A percentile compares a stretch with the other conserved stretches of the same genome.
phyloP scores from a whole-genome alignment of 2,329 filamentous ascomycete species.

The Scorias spongiosa region DNA sequence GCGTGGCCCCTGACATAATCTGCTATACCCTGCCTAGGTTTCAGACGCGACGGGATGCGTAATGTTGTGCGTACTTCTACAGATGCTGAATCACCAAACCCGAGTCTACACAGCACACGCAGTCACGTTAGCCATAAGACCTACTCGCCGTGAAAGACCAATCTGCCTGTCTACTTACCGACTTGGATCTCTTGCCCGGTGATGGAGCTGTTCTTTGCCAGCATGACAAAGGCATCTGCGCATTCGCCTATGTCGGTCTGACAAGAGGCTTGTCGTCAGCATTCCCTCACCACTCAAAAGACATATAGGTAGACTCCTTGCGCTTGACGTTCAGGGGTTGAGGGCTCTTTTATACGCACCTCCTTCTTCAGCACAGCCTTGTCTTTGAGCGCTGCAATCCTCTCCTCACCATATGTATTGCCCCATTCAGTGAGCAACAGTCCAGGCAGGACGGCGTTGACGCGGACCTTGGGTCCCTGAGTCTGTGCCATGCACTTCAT shows the following conservation, averaged over 20 bases:
- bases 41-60: too few species aligned
- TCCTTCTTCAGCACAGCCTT: slow-evolving; percentile 44
- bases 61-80: not conserved
- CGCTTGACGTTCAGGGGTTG: too few species aligned
- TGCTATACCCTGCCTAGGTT: too few species aligned
- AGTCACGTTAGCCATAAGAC: too few species aligned
- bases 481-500: slow-evolving; percentile 49
- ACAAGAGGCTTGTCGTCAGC: slow-evolving; percentile 1
- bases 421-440: slow-evolving; percentile 55
- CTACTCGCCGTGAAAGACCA: too few species aligned
- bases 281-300: not conserved
- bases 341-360: slow-evolving; percentile 21
- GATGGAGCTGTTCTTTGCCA: slow-evolving; percentile 39
- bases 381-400: slow-evolving; percentile 38
- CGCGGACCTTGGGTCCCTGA: slow-evolving; percentile 45
- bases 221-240: slow-evolving; percentile 39
- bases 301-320: too few species aligned
- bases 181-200: slow-evolving; percentile 32
- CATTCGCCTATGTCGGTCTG: slow-evolving; percentile 38
- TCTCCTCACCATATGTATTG: slow-evolving; percentile 32
- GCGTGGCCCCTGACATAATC: too few species aligned
- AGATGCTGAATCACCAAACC: not conserved
- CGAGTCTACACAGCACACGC: not conserved
- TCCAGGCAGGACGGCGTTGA: slow-evolving; percentile 51
- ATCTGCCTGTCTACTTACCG: slow-evolving; percentile 13